Base-by-base conservation (phyloP, 2,329 filamentous ascomycete species). In the Xylaria hypoxylon region DNA sequence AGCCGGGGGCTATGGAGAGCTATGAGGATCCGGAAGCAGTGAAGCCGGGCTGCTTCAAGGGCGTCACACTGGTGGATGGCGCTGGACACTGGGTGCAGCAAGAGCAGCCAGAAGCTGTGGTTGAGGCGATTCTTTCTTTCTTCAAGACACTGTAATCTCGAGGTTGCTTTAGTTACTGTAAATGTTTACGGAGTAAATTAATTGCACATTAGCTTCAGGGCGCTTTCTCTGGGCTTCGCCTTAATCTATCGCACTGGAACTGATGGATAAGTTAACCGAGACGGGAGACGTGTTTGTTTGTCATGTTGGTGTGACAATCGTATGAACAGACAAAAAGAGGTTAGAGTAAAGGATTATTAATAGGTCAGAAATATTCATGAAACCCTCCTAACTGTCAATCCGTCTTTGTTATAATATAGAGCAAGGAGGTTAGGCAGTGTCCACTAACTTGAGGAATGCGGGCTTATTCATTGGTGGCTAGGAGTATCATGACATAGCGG, bases 71-170 rank as follows among this genome's bases (percentile, higher is more conserved):
- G 19, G 79, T 92, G 13, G 83, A 89, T 17, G 83, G 83, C 0
- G 89, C 88, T 4, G 90, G 90, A 0, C 90, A 92, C 79, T 92
- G 90, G 90, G 85, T 90, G 40, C 89, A 90, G 73, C 88, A 91
- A 76, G 89, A 92, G 75, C 82, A 87, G 74, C 85, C 88, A 1
- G 83, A 86, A 70, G 81, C 79, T 60, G 86, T 89, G 47, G 57
- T 68, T 7, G 50, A 40, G 45, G 72, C 73, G 31, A 64, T 76
- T 6, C 55, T 75, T 8, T 50, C 24, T 1, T 76, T 77, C 50
- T 74, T 77, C 17, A 26, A 65, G 8, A 72, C 72, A 4, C 31
- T 77, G 24, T 74, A 51, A 60, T 22, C 4, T 38, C 6, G 17
- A 59, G 19, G 19, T 22, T 22, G n/a, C 24, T 47, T 17, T 48